A percentile compares a stretch with the other conserved stretches of the same genome.
These are phyloP conservation scores for Magnolia officinalis DNA, from an alignment of 164 flowering plant species.

Conservation along the genomic window DNA sequence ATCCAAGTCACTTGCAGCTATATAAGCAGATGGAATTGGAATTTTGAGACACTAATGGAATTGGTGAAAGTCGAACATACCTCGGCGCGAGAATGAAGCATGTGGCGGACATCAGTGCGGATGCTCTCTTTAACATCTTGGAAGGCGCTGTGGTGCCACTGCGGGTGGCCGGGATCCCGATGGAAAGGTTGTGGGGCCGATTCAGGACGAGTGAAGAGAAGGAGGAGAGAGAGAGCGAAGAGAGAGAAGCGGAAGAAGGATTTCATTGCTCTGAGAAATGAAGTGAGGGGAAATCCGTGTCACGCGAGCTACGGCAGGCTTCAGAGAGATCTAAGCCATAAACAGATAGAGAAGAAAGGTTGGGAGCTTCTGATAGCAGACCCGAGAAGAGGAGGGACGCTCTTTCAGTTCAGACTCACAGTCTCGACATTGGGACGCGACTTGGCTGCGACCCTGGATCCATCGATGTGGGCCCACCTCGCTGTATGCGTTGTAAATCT, in stretches of 20 bases:
- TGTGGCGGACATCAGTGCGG: slow-evolving; percentile 78
- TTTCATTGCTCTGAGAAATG: slow-evolving; percentile 12
- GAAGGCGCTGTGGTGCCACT: slow-evolving; percentile 97
- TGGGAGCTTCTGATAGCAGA: too few relatives aligned
- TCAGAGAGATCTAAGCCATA: background rate
- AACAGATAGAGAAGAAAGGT: background rate
- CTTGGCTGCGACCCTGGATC: too few relatives aligned
- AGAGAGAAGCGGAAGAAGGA: background rate
- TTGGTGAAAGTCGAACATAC: slow-evolving; percentile 20
- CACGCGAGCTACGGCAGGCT: background rate
- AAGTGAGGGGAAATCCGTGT: background rate
- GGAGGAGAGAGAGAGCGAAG: background rate
- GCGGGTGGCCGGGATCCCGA: slow-evolving; percentile 84
- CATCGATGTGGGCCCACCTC: too few relatives aligned
- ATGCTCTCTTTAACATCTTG: slow-evolving; percentile 72
- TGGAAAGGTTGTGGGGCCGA: slow-evolving; percentile 70
- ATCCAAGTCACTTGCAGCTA: too few relatives aligned
- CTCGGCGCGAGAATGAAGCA: slow-evolving; percentile 96
- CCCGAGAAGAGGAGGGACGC: background rate
- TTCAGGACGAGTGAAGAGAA: slow-evolving; percentile 26
- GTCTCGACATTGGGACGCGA: too few relatives aligned
- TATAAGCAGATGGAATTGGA: too few relatives aligned
- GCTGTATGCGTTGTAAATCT: too few relatives aligned
- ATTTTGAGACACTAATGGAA: too few relatives aligned
- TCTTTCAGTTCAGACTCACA: too few relatives aligned